These are phyloP conservation scores for Hyphopichia homilentoma DNA, from an alignment of 805 yeast species.

Conservation along the genomic window DNA sequence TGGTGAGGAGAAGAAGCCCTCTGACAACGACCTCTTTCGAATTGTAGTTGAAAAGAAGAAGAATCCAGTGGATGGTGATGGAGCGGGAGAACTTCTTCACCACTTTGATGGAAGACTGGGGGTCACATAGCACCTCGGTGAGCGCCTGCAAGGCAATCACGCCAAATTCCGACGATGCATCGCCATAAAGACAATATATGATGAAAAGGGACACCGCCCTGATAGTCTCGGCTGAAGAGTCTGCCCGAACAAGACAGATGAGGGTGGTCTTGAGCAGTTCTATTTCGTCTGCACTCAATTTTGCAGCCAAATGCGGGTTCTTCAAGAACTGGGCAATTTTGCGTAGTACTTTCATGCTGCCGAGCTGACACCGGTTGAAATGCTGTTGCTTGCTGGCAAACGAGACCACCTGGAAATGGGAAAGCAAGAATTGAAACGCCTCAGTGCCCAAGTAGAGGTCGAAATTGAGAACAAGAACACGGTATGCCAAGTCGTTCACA, in stretches of 20 bases:
- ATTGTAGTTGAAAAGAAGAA: conserved; percentile 45
- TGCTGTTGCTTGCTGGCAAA: conserved; percentile 47
- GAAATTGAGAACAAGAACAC: conserved; percentile 45
- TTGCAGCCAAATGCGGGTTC: conserved; percentile 13
- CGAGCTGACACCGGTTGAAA: conserved; percentile 51
- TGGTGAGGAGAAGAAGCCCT: conserved; percentile 46
- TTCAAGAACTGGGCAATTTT: conserved; percentile 50
- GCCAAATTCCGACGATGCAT: conserved; percentile 35
- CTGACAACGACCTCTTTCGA: conserved; percentile 33
- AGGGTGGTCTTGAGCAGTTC: conserved; percentile 20
- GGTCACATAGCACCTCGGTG: conserved; percentile 40
- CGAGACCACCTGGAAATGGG: conserved; percentile 56
- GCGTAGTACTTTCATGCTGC: conserved; percentile 46
- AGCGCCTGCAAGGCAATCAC: conserved; percentile 21
- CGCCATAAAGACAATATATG: conserved; percentile 48
- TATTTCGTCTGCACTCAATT: conserved; percentile 5
- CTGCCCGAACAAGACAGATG: conserved; percentile 23
- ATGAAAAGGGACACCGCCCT: conserved; percentile 45
- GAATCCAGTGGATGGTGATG: conserved; percentile 62
- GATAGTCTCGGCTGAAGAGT: conserved; percentile 53
- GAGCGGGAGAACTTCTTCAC: conserved; percentile 47
- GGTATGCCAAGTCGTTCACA: conserved; percentile 53
- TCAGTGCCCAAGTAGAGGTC: conserved; percentile 65
- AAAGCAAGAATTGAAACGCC: conserved; percentile 49
- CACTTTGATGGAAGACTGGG: conserved; percentile 32